Percentiles rank a stretch among this genome's conserved stretches.
Conservation (phyloP, 495 filamentous ascomycete genomes). For the Penicillium arizonense region DNA sequence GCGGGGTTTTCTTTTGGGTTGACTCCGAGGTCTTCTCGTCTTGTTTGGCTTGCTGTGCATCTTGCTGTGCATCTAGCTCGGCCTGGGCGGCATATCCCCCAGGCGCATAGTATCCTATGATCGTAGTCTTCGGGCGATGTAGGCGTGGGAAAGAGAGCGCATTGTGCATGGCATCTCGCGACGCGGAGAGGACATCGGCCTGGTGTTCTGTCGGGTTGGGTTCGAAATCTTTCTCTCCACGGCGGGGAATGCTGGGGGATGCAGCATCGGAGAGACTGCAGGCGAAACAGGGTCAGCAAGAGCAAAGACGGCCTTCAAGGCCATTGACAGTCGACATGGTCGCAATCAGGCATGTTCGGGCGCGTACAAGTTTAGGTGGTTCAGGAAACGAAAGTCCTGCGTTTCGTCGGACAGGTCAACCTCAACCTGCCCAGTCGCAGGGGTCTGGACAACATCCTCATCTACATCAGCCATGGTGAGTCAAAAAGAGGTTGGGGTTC, state of each 20-base stretch:
- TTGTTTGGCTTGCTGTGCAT: constrained; percentile 6
- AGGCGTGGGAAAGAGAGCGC: constrained; percentile 71
- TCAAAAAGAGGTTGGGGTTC: background rate
- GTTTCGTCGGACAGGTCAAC: constrained; percentile 75
- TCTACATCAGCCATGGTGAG: constrained; percentile 49
- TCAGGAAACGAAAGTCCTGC: constrained; percentile 83
- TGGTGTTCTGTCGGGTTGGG: constrained; percentile 83
- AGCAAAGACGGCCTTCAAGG: background rate
- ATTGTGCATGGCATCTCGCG: constrained; percentile 86
- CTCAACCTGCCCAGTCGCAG: constrained; percentile 44
- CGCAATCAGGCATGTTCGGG: background rate
- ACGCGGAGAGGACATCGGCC: constrained; percentile 68
- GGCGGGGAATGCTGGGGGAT: constrained; percentile 58
- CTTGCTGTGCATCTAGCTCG: constrained; percentile 4
- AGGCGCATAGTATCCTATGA: constrained; percentile 54
- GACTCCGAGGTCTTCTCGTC: constrained; percentile 14
- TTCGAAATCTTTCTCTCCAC: constrained; percentile 97
- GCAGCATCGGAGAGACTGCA: constrained; percentile 32
- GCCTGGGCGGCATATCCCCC: constrained; percentile 33
- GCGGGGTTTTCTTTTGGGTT: background rate
- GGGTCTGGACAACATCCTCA: constrained; percentile 39
- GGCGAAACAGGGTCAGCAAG: constrained; percentile 4
- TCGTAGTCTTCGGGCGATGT: constrained; percentile 54
- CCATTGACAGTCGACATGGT: background rate
- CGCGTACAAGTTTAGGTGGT: constrained; percentile 54